These are phyloP conservation scores for Coccomyxa subellipsoidea DNA, from an alignment of 163 green algal genomes.

Conservation along the genomic window DNA sequence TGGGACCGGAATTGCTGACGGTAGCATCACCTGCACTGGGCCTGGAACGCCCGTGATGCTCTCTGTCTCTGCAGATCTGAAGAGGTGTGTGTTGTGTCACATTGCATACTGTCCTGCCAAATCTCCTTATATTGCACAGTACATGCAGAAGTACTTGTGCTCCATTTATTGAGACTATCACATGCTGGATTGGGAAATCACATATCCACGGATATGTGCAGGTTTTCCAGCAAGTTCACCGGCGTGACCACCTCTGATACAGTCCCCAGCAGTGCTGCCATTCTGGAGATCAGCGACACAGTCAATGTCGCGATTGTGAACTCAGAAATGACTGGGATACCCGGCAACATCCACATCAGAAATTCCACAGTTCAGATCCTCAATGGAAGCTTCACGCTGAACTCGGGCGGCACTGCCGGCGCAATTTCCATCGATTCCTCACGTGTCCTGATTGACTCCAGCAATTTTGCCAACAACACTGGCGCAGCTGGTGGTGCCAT, in stretches of 20 bases:
- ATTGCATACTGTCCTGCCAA: too few relatives aligned
- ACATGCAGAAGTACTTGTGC: background rate
- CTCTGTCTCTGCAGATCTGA: background rate
- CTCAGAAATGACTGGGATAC: background rate
- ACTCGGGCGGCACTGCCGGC: background rate
- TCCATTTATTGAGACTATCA: background rate
- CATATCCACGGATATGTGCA: background rate
- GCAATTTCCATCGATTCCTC: background rate
- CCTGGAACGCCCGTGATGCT: conserved; percentile 10
- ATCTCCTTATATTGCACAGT: background rate
- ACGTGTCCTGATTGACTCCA: background rate
- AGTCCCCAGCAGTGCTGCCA: background rate
- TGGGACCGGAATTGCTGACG: too few relatives aligned
- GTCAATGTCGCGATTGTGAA: background rate
- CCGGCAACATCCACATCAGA: background rate
- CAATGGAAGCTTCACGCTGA: background rate
- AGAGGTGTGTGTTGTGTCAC: background rate
- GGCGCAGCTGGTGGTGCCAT: background rate
- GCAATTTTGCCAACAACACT: conserved; percentile 4
- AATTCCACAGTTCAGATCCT: background rate
- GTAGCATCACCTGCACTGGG: background rate
- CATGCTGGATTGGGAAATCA: background rate
- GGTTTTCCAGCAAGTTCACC: background rate
- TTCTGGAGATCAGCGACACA: background rate
- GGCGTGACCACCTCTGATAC: background rate